phyloP scores from a whole-genome alignment of 305 asterid genomes.

The Fraxinus dipetala region DNA sequence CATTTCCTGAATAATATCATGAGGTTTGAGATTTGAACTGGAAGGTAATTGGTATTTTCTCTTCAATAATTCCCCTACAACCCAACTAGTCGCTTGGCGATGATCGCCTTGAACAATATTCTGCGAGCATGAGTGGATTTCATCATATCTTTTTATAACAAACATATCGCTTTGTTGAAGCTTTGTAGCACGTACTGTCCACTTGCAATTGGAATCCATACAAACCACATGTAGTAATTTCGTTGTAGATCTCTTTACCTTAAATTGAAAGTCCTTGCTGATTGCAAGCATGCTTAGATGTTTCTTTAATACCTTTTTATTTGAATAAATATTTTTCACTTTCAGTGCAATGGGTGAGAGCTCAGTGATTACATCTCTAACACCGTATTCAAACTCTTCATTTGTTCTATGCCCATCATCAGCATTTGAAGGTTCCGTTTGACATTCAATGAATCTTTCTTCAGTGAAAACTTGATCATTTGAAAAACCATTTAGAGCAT shows the following conservation, averaged over 20 bases:
- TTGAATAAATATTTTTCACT: conserved; percentile 9
- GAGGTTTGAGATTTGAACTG: conserved; percentile 14
- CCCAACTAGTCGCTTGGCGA: conserved; percentile 12
- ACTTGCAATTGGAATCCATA: conserved; percentile 3
- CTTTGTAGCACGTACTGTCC: conserved; percentile 7
- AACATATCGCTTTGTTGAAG: conserved; percentile 8
- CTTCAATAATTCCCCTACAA: conserved; percentile 6
- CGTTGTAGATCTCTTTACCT: conserved; percentile 9
- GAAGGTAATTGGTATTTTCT: conserved; percentile 12
- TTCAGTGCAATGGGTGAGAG: neutral
- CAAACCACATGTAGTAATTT: conserved; percentile 4
- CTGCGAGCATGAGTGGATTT: conserved; percentile 4
- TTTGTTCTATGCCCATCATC: neutral
- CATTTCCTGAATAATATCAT: conserved; percentile 12
- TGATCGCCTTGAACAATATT: conserved; percentile 7
- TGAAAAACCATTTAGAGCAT: neutral
- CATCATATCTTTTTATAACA: conserved; percentile 10
- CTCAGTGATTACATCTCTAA: conserved; percentile 6
- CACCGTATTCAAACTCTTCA: neutral
- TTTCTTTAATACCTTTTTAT: conserved; percentile 2
- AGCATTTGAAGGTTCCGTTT: neutral
- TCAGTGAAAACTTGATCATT: neutral
- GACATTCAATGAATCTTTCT: neutral
- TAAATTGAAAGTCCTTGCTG: conserved; percentile 8
- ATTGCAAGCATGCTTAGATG: conserved; percentile 12